A percentile compares a stretch with the other conserved stretches of the same genome.
These are phyloP conservation scores for Sisymbrium irio DNA, from an alignment of 345 rosid species.

Conservation along the genomic window DNA sequence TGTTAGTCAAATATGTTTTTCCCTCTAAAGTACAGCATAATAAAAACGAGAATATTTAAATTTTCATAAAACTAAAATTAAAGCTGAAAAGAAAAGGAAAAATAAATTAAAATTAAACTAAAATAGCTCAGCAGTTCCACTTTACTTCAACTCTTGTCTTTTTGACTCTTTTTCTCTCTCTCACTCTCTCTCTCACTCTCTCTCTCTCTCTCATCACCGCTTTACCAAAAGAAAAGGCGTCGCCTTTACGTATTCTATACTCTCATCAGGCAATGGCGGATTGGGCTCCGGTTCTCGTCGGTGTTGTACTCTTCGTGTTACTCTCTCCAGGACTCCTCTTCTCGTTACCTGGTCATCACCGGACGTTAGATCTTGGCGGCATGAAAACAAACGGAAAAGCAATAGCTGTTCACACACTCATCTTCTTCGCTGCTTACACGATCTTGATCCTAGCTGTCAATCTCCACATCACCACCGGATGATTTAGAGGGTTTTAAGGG, in stretches of 20 bases:
- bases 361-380: slow-evolving; percentile 62
- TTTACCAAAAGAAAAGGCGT: slow-evolving; percentile 12
- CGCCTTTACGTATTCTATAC: slow-evolving; percentile 2
- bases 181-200: neutral
- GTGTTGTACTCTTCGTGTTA: slow-evolving; percentile 75
- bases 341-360: slow-evolving; percentile 68
- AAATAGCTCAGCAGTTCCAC: slow-evolving; percentile 1
- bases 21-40: neutral
- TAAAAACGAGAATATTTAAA: neutral
- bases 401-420: slow-evolving; percentile 72
- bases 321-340: slow-evolving; percentile 86
- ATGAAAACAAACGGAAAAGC: slow-evolving; percentile 95
- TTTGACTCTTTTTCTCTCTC: neutral
- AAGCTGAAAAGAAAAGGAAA: neutral
- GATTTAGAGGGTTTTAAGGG: neutral
- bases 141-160: neutral
- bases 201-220: slow-evolving; percentile 7
- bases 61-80: neutral
- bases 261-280: slow-evolving; percentile 58
- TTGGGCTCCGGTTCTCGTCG: slow-evolving; percentile 91
- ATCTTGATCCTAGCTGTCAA: slow-evolving; percentile 71
- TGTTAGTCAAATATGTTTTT: neutral
- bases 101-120: neutral
- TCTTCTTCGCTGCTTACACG: slow-evolving; percentile 81
- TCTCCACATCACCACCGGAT: slow-evolving; percentile 88